These are phyloP conservation scores for Larix kaempferi DNA, from an alignment of 75 land plant genomes.

Conservation along the genomic window DNA sequence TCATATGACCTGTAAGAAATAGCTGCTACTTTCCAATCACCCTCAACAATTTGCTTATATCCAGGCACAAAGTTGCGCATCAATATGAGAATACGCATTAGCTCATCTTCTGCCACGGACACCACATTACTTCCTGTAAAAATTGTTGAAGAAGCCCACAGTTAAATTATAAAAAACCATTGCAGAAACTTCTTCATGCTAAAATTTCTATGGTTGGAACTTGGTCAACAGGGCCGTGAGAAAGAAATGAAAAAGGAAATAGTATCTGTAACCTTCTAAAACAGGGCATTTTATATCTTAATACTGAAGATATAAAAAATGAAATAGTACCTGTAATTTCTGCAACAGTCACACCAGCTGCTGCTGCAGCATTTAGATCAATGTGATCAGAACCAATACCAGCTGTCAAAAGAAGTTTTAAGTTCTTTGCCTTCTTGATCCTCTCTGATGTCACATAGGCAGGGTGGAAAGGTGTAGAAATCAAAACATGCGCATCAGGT, in stretches of 20 bases:
- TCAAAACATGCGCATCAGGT: constrained; percentile 77
- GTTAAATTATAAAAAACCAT: neutral
- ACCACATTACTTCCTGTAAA: constrained; percentile 75
- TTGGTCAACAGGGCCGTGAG: neutral
- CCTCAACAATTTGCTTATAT: constrained; percentile 63
- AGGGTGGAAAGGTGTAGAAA: constrained; percentile 95
- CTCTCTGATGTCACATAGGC: constrained; percentile 90
- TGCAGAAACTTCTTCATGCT: neutral
- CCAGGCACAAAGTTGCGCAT: constrained; percentile 79
- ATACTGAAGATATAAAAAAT: neutral
- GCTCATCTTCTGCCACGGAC: constrained; percentile 95
- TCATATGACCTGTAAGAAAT: constrained; percentile 76
- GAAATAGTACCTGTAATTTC: constrained; percentile 64
- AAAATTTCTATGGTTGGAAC: neutral
- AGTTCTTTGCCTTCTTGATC: constrained; percentile 86
- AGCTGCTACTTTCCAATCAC: constrained; percentile 94
- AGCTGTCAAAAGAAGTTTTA: constrained; percentile 82
- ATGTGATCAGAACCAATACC: constrained; percentile 98
- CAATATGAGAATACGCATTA: constrained; percentile 87
- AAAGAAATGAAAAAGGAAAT: neutral
- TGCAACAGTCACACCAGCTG: constrained; percentile 84
- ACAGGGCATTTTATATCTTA: constrained; percentile 25
- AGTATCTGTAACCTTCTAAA: constrained; percentile 72
- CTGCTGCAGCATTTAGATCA: constrained; percentile 82
- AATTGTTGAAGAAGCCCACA: neutral